Percentiles rank a stretch among this genome's conserved stretches.
Conservation (phyloP, 805 yeast species). For the Lipomyces sp. region DNA sequence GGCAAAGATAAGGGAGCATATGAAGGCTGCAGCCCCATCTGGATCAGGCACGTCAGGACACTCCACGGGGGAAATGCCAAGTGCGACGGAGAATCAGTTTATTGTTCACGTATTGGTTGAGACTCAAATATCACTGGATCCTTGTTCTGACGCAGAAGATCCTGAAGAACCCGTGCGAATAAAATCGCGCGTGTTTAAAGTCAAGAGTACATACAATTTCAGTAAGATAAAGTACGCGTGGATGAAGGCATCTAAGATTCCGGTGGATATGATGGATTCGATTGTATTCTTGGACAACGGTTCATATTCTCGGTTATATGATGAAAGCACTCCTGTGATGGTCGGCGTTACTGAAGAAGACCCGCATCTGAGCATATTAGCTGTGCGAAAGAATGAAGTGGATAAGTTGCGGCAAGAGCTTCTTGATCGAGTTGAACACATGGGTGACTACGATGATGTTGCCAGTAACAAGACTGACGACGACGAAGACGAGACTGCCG, state of each 20-base stretch:
- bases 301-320: conserved; percentile 23
- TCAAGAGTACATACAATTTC: conserved; percentile 17
- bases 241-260: conserved; percentile 12
- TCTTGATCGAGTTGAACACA: conserved; percentile 10
- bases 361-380: conserved; percentile 24
- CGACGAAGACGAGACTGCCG: conserved; percentile 12
- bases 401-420: conserved; percentile 18
- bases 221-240: conserved; percentile 23
- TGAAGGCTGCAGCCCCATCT: background rate
- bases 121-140: background rate
- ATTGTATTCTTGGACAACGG: conserved; percentile 19
- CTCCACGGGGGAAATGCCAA: conserved; percentile 4
- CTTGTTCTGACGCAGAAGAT: background rate
- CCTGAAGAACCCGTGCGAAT: background rate
- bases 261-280: background rate
- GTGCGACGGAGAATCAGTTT: background rate
- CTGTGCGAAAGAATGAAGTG: conserved; percentile 18
- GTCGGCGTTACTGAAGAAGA: conserved; percentile 25
- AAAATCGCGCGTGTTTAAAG: conserved; percentile 10
- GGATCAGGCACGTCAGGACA: background rate
- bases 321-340: conserved; percentile 26
- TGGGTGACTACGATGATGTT: background rate
- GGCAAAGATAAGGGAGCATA: conserved; percentile 15
- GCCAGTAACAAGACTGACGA: conserved; percentile 7
- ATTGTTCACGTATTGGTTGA: conserved; percentile 14